Conservation (phyloP, 2,329 filamentous ascomycete species). For the Fusarium falciforme region DNA sequence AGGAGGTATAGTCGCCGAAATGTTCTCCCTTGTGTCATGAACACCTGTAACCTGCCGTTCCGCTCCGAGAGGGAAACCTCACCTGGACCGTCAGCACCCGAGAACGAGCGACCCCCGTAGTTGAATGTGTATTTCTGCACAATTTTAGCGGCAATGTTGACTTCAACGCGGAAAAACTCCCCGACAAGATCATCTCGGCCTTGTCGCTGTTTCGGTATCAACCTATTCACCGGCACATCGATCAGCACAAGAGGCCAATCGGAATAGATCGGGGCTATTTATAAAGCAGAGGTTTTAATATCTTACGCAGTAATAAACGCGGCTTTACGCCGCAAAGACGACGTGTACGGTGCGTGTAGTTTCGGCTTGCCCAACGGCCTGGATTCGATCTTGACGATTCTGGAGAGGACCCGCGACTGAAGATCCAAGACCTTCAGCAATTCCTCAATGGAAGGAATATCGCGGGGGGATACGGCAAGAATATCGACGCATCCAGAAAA, state of each 20-base stretch:
- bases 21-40: not conserved
- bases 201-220: not conserved
- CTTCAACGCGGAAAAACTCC: not conserved
- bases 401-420: not conserved
- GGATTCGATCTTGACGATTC: not conserved
- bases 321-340: not conserved
- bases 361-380: not conserved
- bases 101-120: not conserved
- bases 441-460: not conserved
- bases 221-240: not conserved
- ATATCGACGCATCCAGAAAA: not conserved
- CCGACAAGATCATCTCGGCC: not conserved
- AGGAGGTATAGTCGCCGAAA: not conserved
- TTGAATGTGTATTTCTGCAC: not conserved
- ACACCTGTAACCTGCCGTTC: not conserved
- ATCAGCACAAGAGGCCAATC: not conserved
- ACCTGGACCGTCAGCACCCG: not conserved
- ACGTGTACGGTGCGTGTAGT: not conserved
- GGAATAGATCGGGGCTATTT: not conserved
- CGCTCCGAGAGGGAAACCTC: not conserved
- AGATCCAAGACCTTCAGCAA: not conserved
- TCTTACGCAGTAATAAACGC: not conserved
- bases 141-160: not conserved
- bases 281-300: not conserved
- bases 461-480: not conserved